phyloP scores from a whole-genome alignment of 306 rosid species.

The Prosopis cineraria region DNA sequence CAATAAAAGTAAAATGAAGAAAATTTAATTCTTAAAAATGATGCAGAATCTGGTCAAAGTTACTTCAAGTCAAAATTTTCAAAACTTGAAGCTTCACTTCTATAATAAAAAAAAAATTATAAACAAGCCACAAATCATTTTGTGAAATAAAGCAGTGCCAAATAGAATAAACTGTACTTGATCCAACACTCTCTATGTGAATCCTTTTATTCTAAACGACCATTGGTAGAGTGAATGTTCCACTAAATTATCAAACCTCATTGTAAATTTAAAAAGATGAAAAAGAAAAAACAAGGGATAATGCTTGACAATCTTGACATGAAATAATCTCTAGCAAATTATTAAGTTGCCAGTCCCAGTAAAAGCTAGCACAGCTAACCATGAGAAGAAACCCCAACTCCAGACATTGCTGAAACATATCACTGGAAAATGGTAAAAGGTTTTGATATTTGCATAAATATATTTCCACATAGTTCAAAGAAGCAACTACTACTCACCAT shows the following conservation, averaged over 20 bases:
- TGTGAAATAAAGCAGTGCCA: not conserved
- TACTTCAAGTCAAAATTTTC: not conserved
- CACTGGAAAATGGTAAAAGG: not conserved
- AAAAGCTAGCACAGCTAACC: not conserved
- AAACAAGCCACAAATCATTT: constrained; percentile 15
- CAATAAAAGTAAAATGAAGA: not conserved
- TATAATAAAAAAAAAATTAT: not conserved
- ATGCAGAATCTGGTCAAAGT: constrained; percentile 14
- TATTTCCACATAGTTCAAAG: not conserved
- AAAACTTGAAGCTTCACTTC: not conserved
- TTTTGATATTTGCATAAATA: not conserved
- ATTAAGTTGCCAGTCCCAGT: not conserved
- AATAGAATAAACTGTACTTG: not conserved
- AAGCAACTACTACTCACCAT: not conserved
- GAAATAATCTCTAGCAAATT: constrained; percentile 1
- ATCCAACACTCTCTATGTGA: not conserved
- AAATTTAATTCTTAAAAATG: not conserved
- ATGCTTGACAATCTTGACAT: not conserved
- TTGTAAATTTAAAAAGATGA: not conserved
- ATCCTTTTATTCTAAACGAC: not conserved
- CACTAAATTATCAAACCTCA: not conserved
- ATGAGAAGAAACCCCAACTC: not conserved
- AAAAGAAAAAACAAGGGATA: not conserved
- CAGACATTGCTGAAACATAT: not conserved
- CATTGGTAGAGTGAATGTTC: not conserved